Conservation (phyloP, 176 grass and related monocot genomes). For the Calamus simplicifolius region DNA sequence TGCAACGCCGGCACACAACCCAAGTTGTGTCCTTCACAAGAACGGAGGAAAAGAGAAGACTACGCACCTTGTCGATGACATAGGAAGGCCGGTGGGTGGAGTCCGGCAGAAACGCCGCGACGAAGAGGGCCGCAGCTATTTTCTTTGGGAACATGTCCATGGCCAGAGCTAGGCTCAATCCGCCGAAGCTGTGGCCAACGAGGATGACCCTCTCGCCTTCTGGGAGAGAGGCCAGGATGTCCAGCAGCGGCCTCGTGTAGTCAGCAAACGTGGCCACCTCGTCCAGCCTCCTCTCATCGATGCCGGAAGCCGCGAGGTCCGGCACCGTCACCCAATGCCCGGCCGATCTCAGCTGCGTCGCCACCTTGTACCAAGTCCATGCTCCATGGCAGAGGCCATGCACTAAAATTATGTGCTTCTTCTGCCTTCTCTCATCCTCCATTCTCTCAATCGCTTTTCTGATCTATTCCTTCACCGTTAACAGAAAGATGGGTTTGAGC, state of each 20-base stretch:
- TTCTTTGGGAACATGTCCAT: slow-evolving; percentile 37
- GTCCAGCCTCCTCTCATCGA: slow-evolving; percentile 22
- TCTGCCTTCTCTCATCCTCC: not conserved
- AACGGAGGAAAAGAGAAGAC: no score
- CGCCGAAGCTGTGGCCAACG: slow-evolving; percentile 47
- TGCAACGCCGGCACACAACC: no score
- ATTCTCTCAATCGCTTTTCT: not conserved
- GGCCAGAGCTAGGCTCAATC: slow-evolving; percentile 28
- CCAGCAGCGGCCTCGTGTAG: slow-evolving; percentile 40
- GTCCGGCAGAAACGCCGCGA: slow-evolving; percentile 25
- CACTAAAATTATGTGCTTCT: slow-evolving; percentile 50
- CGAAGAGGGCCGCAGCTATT: slow-evolving; percentile 35
- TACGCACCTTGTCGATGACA: no score
- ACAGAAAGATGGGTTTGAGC: no score
- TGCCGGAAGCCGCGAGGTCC: slow-evolving; percentile 36
- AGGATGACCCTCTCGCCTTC: slow-evolving; percentile 30
- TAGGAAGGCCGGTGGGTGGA: not conserved
- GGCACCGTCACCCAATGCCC: slow-evolving; percentile 40
- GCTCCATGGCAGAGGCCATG: slow-evolving; percentile 37
- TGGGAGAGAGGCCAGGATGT: slow-evolving; percentile 4
- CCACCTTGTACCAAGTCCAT: slow-evolving; percentile 60
- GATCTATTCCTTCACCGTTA: no score
- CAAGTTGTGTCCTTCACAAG: no score
- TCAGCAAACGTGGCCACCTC: slow-evolving; percentile 51
- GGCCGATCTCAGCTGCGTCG: slow-evolving; percentile 9